Percentiles rank a stretch among this genome's conserved stretches.
Evolutionary conservation across 768 basidiomycete genomes (phyloP).

Genomic region (Boletus sp.): DNA sequence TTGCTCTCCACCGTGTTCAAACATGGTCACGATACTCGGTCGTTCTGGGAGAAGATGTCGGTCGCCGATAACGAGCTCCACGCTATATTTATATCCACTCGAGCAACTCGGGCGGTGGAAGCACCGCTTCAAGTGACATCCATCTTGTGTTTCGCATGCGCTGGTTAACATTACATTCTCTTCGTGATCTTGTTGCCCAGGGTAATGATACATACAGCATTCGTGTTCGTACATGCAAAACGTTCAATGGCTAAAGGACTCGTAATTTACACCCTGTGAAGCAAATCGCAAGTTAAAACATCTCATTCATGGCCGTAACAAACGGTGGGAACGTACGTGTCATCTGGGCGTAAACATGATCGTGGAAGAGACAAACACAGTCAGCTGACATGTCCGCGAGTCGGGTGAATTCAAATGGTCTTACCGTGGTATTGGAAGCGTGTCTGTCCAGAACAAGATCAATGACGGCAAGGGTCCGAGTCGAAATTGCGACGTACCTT

Average conservation of each 20-base stretch:
- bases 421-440: constrained; percentile 80
- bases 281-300: background rate
- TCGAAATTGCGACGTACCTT: constrained; percentile 49
- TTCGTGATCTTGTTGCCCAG: constrained; percentile 3
- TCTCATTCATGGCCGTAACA: background rate
- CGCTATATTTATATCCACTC: background rate
- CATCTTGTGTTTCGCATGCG: background rate
- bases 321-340: constrained; percentile 47
- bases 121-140: background rate
- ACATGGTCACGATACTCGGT: background rate
- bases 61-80: background rate
- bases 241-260: constrained; percentile 3
- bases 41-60: background rate
- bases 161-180: constrained; percentile 1
- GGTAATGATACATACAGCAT: constrained; percentile 22
- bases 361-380: constrained; percentile 3
- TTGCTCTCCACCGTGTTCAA: too few species aligned
- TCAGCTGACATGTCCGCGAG: constrained; percentile 13
- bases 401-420: constrained; percentile 13
- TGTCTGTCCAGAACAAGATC: constrained; percentile 46
- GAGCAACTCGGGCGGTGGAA: background rate
- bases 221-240: constrained; percentile 21
- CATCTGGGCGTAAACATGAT: constrained; percentile 39
- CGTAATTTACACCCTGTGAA: constrained; percentile 37
- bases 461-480: constrained; percentile 1